Conservation (phyloP, 129 eudicot genomes). For the Mikania micrantha region DNA sequence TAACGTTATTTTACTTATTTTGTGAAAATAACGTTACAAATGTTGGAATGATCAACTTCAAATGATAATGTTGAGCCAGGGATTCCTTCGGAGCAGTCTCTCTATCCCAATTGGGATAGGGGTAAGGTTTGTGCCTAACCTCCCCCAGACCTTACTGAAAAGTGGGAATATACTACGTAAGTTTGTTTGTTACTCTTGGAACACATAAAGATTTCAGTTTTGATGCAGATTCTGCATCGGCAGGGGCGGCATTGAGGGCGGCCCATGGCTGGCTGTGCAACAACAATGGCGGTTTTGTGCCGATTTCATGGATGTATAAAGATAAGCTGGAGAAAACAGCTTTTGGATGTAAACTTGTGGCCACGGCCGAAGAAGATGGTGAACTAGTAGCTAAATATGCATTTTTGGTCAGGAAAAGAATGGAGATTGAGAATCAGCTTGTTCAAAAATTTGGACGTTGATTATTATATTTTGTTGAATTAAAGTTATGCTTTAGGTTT, state of each 20-base stretch:
- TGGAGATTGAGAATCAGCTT: conserved; percentile 71
- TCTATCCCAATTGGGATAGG: too few relatives aligned
- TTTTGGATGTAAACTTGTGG: conserved; percentile 68
- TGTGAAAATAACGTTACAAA: too few relatives aligned
- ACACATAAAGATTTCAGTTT: background rate
- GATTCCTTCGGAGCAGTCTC: too few relatives aligned
- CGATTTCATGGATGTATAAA: conserved; percentile 52
- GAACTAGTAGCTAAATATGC: conserved; percentile 54
- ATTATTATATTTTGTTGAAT: conserved; percentile 1
- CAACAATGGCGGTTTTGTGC: conserved; percentile 55
- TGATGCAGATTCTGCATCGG: conserved; percentile 67
- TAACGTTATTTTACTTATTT: too few relatives aligned
- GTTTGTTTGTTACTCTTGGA: background rate
- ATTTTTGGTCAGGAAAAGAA: conserved; percentile 58
- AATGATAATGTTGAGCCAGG: too few relatives aligned
- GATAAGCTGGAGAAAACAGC: conserved; percentile 67
- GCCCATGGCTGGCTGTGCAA: conserved; percentile 98
- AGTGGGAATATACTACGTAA: too few relatives aligned
- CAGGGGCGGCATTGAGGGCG: conserved; percentile 94
- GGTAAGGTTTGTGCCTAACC: too few relatives aligned
- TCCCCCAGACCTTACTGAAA: too few relatives aligned
- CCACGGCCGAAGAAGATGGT: conserved; percentile 50
- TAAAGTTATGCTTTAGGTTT: background rate
- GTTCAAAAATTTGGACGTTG: conserved; percentile 62
- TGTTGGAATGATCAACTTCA: too few relatives aligned